Base-by-base conservation (phyloP, 148 eudicot genomes). In the Chenopodium berlandieri region DNA sequence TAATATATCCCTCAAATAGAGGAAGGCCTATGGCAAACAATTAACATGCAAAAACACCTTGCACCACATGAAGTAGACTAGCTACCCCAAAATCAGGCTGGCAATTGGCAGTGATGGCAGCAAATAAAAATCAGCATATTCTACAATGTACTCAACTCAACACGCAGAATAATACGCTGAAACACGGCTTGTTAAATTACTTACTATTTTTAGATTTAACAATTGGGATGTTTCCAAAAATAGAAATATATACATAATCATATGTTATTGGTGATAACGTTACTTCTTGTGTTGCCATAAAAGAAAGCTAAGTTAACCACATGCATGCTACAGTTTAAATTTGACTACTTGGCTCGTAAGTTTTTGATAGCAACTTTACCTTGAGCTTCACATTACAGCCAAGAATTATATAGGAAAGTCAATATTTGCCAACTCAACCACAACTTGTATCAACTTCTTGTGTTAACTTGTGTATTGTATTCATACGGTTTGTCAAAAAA, bases 361-460 rank as follows among this genome's bases (percentile, higher is more conserved):
- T 30, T 27, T 67, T 27, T 67, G 37, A 25, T 27, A 67, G 71
- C 7, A 63, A 63, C 67, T 63, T 63, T 63, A 63, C 25, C 67
- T 63, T 63, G 19, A 30, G 13, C 71, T 67, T 67, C 71, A 27
- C 13, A 67, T 67, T 67, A 67, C 71, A 67, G 4, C 71, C 37
- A 67, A 19, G 25, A n/a, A 65, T 0, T 13, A 34, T n/a, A n/a
- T 9, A 30, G 13, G 7, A 17, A 67, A 67, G 13, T 67, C 71
- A 67, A 67, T 67, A 17, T 67, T 30, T 67, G 71, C 71, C 71
- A 67, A 67, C 71, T 67, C 71, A 67, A 67, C 1, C 14, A 67
- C 19, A 67, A 12, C 71, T 67, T 48, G 12, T 48, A 48, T 48
- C 52, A 48, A 48, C 52, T 48, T 48, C 52, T 48, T 9, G 52